Evolutionary conservation across 176 grass and related monocot genomes (phyloP), one percentile per base, ranked within the genome.

Genomic region (Oryza punctata): DNA sequence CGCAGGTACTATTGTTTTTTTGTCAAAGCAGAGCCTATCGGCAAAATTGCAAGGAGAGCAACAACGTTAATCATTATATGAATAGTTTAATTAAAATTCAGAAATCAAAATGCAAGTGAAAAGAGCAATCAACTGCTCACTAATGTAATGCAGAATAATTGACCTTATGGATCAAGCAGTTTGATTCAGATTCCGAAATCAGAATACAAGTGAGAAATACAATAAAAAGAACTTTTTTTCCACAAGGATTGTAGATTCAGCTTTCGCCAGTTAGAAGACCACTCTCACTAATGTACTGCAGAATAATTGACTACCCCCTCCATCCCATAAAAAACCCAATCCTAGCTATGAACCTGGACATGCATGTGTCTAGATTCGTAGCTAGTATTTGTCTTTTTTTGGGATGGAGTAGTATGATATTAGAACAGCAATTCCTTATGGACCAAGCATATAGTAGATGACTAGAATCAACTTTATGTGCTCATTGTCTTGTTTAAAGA

Each of bases 191-290:
- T 35, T 35, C 33, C 5, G 33, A 35, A 35, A 35, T 35, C 33
- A 35, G 33, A 35, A 35, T 35, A 6, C 33, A 35, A 35, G 33
- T 35, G 33, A 35, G 5, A 35, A 35, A 5, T 35, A 35, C 33
- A 35, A 30, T 7, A 2, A 37, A 5, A 38, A 8, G 8, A 38
- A 38, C 5, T 1, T 5, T 6, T 52, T 52, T 3, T 21, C 54
- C 25, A 37, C 18, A 78, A 81, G 15, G 59, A 38, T 81, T 63
- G 2, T 54, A 76, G 13, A 69, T 49, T 64, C 37, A 44, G 57
- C 25, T 79, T 45, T 12, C 2, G 15, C 47, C 9, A 80, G 28
- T 41, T 76, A 63, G 12, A 85, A 69, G 63, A 23, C 77, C 41
- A 70, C 28, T 50, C 63, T 70, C 45, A 10, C 50, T 19, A 7